phyloP scores from a whole-genome alignment of 768 basidiomycete genomes.

The Cubamyces sp. region DNA sequence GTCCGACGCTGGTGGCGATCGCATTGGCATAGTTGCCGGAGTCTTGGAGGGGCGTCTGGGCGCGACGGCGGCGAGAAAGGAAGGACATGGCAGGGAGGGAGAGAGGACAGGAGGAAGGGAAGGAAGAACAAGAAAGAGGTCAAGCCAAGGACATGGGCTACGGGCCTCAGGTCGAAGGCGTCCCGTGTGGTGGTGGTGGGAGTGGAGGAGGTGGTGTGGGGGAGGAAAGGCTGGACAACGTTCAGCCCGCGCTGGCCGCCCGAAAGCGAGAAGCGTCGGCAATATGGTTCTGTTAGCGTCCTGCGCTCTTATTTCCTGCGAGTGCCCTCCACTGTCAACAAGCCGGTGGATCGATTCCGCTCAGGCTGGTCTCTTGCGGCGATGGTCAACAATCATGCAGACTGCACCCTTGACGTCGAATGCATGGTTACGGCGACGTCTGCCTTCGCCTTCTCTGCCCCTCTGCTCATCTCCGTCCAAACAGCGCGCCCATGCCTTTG shows the following conservation, averaged over 20 bases:
- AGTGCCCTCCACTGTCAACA: not conserved
- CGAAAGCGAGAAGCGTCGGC: slow-evolving; percentile 20
- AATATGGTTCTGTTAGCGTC: slow-evolving; percentile 12
- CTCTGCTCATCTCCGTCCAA: not conserved
- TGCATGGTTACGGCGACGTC: not conserved
- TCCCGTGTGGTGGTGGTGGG: slow-evolving; percentile 3
- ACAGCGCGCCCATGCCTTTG: not conserved
- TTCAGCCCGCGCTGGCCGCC: slow-evolving; percentile 14
- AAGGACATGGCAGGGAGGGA: slow-evolving; percentile 23
- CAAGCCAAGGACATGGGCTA: slow-evolving; percentile 5
- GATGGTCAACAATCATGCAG: not conserved
- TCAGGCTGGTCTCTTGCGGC: not conserved
- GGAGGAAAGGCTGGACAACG: slow-evolving; percentile 2
- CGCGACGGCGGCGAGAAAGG: slow-evolving; percentile 23
- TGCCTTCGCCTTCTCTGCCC: not conserved
- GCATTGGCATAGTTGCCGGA: slow-evolving; percentile 6
- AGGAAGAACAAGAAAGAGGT: not conserved
- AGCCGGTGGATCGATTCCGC: not conserved
- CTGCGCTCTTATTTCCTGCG: not conserved
- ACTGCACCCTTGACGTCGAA: not conserved
- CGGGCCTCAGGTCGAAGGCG: slow-evolving; percentile 4
- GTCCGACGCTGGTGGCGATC: not conserved
- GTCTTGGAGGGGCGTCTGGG: slow-evolving; percentile 19
- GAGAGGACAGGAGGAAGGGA: not conserved
- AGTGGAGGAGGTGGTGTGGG: not conserved